Evolutionary conservation across 345 rosid species (phyloP), one percentile per base, ranked within the genome.

Genomic region (Schrenkiella parvula): DNA sequence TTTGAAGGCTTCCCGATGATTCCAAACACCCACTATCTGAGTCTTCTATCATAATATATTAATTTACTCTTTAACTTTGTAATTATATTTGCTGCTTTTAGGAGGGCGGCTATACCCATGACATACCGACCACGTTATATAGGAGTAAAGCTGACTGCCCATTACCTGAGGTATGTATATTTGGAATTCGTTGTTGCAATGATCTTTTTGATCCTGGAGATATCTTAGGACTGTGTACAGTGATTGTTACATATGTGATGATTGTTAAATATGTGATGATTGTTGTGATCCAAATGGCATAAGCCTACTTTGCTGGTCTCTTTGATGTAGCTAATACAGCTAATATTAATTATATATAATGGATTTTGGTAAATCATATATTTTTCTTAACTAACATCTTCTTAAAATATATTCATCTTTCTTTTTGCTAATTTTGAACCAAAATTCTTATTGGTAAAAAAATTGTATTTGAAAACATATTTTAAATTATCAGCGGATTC

Each of bases 81-180:
- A 14, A 56, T 66, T 73, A 29, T 18, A 3, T 73, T 43, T 74
- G 13, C 25, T 70, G 47, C 50, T 38, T 37, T 15, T 74, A 95
- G 99, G 99, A 89, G 58, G 83, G 93, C 66, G 97, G 96, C 77
- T 91, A 91, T 80, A 77, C 80, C 42, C 83, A 91, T 72, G 97
- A 95, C 73, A 95, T 95, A 74, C 99, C 99, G n/a, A 95, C 99
- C 41, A 95, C 99, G 14, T 73, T 95, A 84, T 90, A 89, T 35
- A 81, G 99, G 80, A 95, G 99, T 72, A 95, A 89, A 88, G 97
- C 90, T 74, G 99, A 95, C 68, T 95, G 99, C 78, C 96, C 93
- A 46, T 83, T 85, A 68, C 96, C 93, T 8, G 99, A 95, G 82
- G 99, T 95, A 48, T 56, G 78, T 78, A 55, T 65, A 29, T 56